phyloP scores from a whole-genome alignment of 148 eudicot species.

The Fagopyrum homotropicum region DNA sequence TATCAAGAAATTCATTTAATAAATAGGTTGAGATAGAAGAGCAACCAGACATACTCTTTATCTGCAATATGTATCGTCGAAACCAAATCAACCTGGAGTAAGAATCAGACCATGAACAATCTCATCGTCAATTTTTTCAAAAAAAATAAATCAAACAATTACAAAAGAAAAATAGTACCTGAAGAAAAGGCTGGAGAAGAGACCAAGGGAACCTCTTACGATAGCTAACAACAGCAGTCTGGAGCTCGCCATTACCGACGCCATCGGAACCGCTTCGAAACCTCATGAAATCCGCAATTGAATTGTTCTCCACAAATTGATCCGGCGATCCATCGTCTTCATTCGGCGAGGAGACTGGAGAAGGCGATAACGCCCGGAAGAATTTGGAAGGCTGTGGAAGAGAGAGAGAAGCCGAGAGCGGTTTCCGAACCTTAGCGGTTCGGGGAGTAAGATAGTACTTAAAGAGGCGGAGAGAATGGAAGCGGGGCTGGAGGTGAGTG shows the following conservation, averaged over 20 bases:
- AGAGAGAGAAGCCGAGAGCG: conserved; percentile 16
- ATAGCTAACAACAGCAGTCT: conserved; percentile 82
- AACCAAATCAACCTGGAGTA: conserved; percentile 83
- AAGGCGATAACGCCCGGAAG: conserved; percentile 17
- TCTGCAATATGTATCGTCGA: conserved; percentile 98
- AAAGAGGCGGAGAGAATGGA: conserved; percentile 14
- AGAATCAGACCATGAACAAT: not conserved
- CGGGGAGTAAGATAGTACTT: conserved; percentile 21
- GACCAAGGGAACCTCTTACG: conserved; percentile 96
- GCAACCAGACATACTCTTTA: conserved; percentile 51
- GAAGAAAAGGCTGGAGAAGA: conserved; percentile 71
- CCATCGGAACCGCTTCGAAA: conserved; percentile 36
- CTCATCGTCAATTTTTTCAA: not conserved
- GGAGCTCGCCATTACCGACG: conserved; percentile 41
- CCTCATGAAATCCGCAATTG: conserved; percentile 90
- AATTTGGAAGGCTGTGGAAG: conserved; percentile 23
- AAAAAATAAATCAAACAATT: not conserved
- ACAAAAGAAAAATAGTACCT: conserved; percentile 25
- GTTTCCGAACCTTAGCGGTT: conserved; percentile 19
- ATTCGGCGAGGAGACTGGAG: not conserved
- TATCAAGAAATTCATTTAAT: not conserved
- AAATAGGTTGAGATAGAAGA: conserved; percentile 2
- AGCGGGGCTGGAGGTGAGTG: conserved; percentile 16
- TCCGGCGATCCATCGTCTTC: conserved; percentile 36
- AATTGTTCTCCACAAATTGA: conserved; percentile 48